Percentiles rank a stretch among this genome's conserved stretches.
Evolutionary conservation across 768 basidiomycete species (phyloP).

Genomic region (Calvatia gigantea): DNA sequence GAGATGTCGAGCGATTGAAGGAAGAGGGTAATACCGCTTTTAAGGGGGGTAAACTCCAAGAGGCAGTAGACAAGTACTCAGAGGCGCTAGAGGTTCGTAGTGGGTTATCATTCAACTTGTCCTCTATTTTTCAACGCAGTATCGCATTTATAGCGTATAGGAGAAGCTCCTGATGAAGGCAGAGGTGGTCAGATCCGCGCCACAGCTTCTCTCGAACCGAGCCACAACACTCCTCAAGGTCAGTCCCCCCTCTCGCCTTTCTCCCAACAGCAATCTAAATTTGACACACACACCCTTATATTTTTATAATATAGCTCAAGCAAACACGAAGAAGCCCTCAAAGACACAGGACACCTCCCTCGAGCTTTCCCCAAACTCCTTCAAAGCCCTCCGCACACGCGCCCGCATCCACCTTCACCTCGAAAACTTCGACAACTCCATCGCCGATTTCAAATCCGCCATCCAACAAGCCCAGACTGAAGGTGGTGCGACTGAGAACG

Average conservation of each 20-base stretch:
- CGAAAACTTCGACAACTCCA: slow-evolving; percentile 68
- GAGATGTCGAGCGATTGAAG: slow-evolving; percentile 78
- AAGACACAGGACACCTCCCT: slow-evolving; percentile 71
- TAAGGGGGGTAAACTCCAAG: slow-evolving; percentile 53
- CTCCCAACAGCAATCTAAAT: slow-evolving; percentile 3
- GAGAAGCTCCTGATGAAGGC: slow-evolving; percentile 64
- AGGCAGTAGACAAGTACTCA: slow-evolving; percentile 67
- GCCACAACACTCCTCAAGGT: slow-evolving; percentile 82
- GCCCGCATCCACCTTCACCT: slow-evolving; percentile 74
- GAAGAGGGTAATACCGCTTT: slow-evolving; percentile 83
- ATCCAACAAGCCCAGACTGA: slow-evolving; percentile 70
- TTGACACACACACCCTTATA: slow-evolving; percentile 24
- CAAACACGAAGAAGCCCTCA: slow-evolving; percentile 62
- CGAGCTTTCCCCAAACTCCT: slow-evolving; percentile 55
- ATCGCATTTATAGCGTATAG: slow-evolving; percentile 49
- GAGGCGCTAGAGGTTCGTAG: slow-evolving; percentile 63
- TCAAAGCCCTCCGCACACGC: slow-evolving; percentile 85
- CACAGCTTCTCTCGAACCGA: slow-evolving; percentile 75
- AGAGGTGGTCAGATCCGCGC: slow-evolving; percentile 81
- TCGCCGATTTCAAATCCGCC: slow-evolving; percentile 78
- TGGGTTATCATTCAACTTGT: neutral
- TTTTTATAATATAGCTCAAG: too few species aligned
- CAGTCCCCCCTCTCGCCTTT: neutral
- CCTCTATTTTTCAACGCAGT: neutral
- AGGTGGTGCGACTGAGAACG: slow-evolving; percentile 49